Evolutionary conservation across 352 stramenopile genomes (phyloP), one percentile per base, ranked within the genome.

Genomic region (Hyaloperonospora brassicae): DNA sequence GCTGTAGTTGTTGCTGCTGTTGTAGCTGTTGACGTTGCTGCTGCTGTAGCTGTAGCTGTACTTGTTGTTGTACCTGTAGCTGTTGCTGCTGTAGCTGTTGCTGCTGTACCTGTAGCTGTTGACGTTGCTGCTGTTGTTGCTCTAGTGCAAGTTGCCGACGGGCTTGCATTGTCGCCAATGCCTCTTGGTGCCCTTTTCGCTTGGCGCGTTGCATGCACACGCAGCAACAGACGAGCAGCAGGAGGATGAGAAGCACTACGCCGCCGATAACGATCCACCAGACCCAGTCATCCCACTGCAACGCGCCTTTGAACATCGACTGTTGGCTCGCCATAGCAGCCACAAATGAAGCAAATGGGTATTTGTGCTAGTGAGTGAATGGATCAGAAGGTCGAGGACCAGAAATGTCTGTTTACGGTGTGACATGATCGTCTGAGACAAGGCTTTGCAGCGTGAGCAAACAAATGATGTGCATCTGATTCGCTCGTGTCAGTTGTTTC

Each of bases 221-320:
- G 69, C 73, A 81, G 62, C 74, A 89, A 74, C 81, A 89, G 30
- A 91, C 68, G 11, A 85, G 43, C 27, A 77, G 59, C 55, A 91
- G 60, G 42, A 89, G 64, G 48, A 91, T 57, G 50, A 91, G 63
- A 49, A 91, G 72, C 48, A 52, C 72, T 24, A 86, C 55, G 50
- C 68, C 72, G 58, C 76, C 72, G 46, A 89, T 82, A 35, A 56
- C 69, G 41, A 68, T 62, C 78, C 76, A 89, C 81, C 81, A 91
- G 58, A 88, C 72, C 78, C 81, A 89, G 60, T 91, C 81, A 60
- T 89, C 76, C 68, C 71, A 84, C 41, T 73, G 73, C 1, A 87
- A 59, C n/a, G 76, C 67, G 53, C 78, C 80, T 27, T 88, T 88
- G 59, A 88, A 90, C 43, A 85, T 66, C 23, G 70, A 66, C 57